Conservation (phyloP, 1,284 basidiomycete genomes). For the Mycena sp. region DNA sequence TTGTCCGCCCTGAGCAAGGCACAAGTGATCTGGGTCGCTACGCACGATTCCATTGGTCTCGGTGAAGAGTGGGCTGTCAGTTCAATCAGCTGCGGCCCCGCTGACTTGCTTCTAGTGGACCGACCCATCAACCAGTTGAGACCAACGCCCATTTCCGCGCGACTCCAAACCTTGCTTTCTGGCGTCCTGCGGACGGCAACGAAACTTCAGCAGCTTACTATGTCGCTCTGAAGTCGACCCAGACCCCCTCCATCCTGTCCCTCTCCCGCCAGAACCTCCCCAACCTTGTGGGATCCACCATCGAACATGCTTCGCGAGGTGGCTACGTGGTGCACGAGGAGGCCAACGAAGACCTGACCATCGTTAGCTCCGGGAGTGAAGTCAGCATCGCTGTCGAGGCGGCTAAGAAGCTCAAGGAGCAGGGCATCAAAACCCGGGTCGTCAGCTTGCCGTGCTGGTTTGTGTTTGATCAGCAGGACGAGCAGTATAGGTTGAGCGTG, state of each 20-base stretch:
- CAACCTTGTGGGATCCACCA: constrained; percentile 88
- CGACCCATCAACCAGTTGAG: constrained; percentile 96
- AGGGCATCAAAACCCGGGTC: constrained; percentile 85
- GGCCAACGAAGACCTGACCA: constrained; percentile 80
- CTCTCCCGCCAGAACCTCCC: constrained; percentile 94
- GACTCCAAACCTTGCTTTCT: constrained; percentile 90
- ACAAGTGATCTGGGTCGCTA: constrained; percentile 92
- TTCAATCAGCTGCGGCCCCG: background rate
- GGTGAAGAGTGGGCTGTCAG: constrained; percentile 76
- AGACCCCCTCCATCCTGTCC: constrained; percentile 89
- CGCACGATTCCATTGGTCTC: constrained; percentile 90
- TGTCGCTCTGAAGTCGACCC: constrained; percentile 76
- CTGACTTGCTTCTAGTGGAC: constrained; percentile 57
- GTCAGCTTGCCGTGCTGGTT: constrained; percentile 92
- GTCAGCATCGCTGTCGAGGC: constrained; percentile 89
- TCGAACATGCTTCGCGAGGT: constrained; percentile 87
- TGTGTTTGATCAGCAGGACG: constrained; percentile 87
- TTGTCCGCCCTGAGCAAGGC: constrained; percentile 90
- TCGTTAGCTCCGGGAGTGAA: constrained; percentile 92
- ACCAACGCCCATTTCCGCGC: constrained; percentile 89
- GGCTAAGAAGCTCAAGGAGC: constrained; percentile 76
- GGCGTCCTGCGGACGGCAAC: constrained; percentile 94
- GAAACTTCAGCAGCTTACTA: constrained; percentile 93
- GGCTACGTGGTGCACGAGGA: constrained; percentile 92
- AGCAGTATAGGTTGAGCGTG: constrained; percentile 85